Percentiles rank a stretch among this genome's conserved stretches.
Conservation (phyloP, 495 filamentous ascomycete species). For the Schizothecium vesticola region DNA sequence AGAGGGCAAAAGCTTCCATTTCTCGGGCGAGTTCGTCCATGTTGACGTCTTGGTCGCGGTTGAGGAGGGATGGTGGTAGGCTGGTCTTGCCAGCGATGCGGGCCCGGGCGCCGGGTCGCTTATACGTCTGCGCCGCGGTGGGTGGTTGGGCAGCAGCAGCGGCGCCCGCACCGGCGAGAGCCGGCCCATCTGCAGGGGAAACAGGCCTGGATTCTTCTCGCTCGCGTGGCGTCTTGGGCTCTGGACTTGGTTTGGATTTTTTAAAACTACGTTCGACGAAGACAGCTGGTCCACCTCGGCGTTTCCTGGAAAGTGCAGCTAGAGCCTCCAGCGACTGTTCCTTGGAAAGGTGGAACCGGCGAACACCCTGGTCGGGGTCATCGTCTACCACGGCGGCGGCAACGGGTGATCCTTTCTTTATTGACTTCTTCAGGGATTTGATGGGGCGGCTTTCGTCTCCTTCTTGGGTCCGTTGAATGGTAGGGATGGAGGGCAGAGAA, state of each 20-base stretch:
- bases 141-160: slow-evolving; percentile 1
- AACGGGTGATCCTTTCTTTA: background rate
- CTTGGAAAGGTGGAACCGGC: slow-evolving; percentile 46
- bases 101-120: slow-evolving; percentile 22
- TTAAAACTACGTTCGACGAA: slow-evolving; percentile 47
- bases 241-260: slow-evolving; percentile 14
- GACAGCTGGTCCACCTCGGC: slow-evolving; percentile 30
- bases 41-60: slow-evolving; percentile 36
- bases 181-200: background rate
- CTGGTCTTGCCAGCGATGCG: slow-evolving; percentile 20
- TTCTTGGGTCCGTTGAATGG: slow-evolving; percentile 23
- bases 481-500: slow-evolving; percentile 11
- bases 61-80: slow-evolving; percentile 37
- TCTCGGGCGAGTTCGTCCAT: slow-evolving; percentile 42
- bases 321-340: slow-evolving; percentile 20
- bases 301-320: slow-evolving; percentile 33
- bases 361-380: slow-evolving; percentile 12
- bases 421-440: slow-evolving; percentile 10
- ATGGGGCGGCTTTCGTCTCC: slow-evolving; percentile 24
- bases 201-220: background rate
- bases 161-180: background rate
- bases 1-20: slow-evolving; percentile 46
- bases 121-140: slow-evolving; percentile 4
- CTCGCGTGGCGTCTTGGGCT: background rate
- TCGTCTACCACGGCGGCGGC: background rate